A percentile compares a stretch with the other conserved stretches of the same genome.
phyloP scores from a whole-genome alignment of 2,329 filamentous ascomycete genomes.

The Colletotrichum sp. region DNA sequence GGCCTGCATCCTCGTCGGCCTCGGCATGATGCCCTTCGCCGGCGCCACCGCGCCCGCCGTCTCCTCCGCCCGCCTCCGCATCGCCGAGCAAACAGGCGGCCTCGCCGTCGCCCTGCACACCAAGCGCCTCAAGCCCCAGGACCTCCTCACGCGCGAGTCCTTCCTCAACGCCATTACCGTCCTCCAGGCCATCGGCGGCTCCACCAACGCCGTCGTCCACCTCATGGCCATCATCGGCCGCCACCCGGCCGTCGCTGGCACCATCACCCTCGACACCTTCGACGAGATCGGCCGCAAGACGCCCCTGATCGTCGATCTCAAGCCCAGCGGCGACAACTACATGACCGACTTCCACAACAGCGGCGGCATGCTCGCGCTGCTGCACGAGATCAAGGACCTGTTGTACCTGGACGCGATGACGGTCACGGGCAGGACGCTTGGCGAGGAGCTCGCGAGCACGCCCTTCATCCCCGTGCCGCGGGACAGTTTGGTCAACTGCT shows the following conservation, averaged over 20 bases:
- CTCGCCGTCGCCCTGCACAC: constrained; percentile 72
- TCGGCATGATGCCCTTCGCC: constrained; percentile 80
- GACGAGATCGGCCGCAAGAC: constrained; percentile 80
- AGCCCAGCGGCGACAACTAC: constrained; percentile 85
- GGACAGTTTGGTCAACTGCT: constrained; percentile 43
- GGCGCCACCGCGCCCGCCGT: constrained; percentile 81
- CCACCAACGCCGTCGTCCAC: constrained; percentile 85
- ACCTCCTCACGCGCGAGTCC: constrained; percentile 73
- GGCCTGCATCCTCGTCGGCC: constrained; percentile 81
- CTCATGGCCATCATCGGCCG: constrained; percentile 85
- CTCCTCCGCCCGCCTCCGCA: constrained; percentile 78
- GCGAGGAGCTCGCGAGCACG: constrained; percentile 75
- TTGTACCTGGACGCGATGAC: constrained; percentile 80
- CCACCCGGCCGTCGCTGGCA: constrained; percentile 65
- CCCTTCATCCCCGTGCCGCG: constrained; percentile 60
- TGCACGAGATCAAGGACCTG: constrained; percentile 78
- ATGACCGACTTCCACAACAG: constrained; percentile 92
- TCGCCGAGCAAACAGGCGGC: constrained; percentile 75
- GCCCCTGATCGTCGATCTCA: constrained; percentile 82
- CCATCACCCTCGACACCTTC: constrained; percentile 77
- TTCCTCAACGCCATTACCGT: constrained; percentile 89
- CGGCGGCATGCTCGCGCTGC: constrained; percentile 82
- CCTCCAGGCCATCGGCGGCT: constrained; percentile 84
- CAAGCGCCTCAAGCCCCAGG: constrained; percentile 70
- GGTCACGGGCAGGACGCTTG: constrained; percentile 83